These are phyloP conservation scores for Cercospora berteroae DNA, from an alignment of 2,329 filamentous ascomycete species.

Conservation along the genomic window DNA sequence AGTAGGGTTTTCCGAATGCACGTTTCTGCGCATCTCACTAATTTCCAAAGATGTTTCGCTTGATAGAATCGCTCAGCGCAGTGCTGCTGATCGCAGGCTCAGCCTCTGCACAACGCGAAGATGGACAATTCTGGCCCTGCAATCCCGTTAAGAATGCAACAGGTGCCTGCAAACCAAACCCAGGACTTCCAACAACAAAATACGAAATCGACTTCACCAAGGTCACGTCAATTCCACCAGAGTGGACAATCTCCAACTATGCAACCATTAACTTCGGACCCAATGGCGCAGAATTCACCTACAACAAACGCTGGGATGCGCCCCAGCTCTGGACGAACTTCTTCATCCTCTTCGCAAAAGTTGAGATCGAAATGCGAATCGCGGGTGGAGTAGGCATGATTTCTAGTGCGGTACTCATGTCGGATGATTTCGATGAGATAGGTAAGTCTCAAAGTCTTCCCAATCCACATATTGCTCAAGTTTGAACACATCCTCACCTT, in stretches of 20 bases:
- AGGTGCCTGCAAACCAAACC: slow-evolving; percentile 21
- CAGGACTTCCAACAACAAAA: slow-evolving; percentile 19
- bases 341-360: slow-evolving; percentile 43
- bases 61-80: background rate
- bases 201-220: slow-evolving; percentile 28
- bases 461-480: background rate
- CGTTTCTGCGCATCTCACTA: background rate
- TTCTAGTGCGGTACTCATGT: slow-evolving; percentile 19
- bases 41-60: background rate
- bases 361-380: slow-evolving; percentile 15
- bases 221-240: slow-evolving; percentile 18
- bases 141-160: slow-evolving; percentile 24
- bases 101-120: slow-evolving; percentile 14
- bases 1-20: background rate
- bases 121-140: slow-evolving; percentile 25
- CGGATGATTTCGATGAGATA: slow-evolving; percentile 51
- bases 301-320: slow-evolving; percentile 49
- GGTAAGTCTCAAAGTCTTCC: background rate
- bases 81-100: slow-evolving; percentile 2
- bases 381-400: slow-evolving; percentile 18
- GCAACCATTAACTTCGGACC: slow-evolving; percentile 43
- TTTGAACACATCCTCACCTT: background rate
- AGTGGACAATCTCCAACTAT: slow-evolving; percentile 29
- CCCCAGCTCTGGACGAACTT: slow-evolving; percentile 18
- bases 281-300: slow-evolving; percentile 52